Percentiles rank a stretch among this genome's conserved stretches.
These are phyloP conservation scores for Ophiostoma pallidulum DNA, from an alignment of 2,329 filamentous ascomycete genomes.

Conservation along the genomic window DNA sequence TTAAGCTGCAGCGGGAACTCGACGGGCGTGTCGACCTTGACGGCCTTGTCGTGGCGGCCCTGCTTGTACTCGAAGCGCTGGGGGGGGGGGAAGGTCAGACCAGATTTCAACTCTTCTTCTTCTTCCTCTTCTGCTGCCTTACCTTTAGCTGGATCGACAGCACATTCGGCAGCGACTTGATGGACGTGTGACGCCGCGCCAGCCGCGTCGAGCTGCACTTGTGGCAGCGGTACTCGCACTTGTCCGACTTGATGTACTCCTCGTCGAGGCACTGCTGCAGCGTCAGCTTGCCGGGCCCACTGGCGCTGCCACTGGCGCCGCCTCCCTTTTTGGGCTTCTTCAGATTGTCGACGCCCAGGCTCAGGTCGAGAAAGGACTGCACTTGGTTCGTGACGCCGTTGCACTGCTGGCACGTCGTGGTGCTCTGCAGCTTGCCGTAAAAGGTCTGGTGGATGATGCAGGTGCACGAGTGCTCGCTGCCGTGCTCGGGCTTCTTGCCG, in stretches of 20 bases:
- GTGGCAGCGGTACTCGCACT: constrained; percentile 80
- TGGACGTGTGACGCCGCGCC: constrained; percentile 73
- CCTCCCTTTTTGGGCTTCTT: constrained; percentile 42
- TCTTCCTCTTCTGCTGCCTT: no score
- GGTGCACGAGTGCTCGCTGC: constrained; percentile 58
- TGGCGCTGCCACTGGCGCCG: constrained; percentile 27
- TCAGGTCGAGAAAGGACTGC: constrained; percentile 86
- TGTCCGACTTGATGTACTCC: constrained; percentile 79
- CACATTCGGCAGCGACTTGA: constrained; percentile 79
- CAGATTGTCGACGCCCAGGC: constrained; percentile 69
- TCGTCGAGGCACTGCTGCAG: constrained; percentile 70
- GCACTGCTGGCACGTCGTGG: constrained; percentile 84
- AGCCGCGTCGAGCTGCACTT: constrained; percentile 69
- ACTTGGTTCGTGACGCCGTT: constrained; percentile 71
- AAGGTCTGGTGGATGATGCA: constrained; percentile 94
- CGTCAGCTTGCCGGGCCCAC: constrained; percentile 34
- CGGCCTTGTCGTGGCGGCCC: constrained; percentile 58
- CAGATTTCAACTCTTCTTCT: no score
- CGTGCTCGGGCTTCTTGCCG: constrained; percentile 50
- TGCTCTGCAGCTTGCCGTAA: constrained; percentile 83
- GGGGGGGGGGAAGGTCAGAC: background rate
- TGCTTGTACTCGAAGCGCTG: constrained; percentile 66
- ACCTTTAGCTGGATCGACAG: constrained; percentile 90
- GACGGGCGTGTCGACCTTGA: constrained; percentile 81
- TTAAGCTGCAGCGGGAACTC: constrained; percentile 80